Evolutionary conservation across 805 yeast species (phyloP), one percentile per base, ranked within the genome.

Genomic region (Candida endomychidarum): DNA sequence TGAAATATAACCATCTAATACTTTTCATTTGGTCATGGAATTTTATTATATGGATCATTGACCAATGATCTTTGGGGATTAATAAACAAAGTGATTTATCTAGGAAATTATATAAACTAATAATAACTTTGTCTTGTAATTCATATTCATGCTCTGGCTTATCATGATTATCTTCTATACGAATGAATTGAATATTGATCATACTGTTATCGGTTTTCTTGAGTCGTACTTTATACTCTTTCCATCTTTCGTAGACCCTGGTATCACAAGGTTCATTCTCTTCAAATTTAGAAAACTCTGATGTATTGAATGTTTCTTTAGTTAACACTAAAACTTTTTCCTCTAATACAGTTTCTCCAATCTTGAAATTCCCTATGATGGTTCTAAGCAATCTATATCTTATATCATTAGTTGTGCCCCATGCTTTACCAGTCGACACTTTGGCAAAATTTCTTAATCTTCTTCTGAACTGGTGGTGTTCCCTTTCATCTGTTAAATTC

Each of bases 221-320:
- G 1, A 83, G 81, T 2, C 85, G 87, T 2, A 85, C 83, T 19
- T 79, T 64, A 54, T 80, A 86, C 55, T 90, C 96, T 45, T 74
- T 78, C 93, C 96, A 88, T 34, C 88, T 63, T 42, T 86, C 90
- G 8, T 70, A 45, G 1, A 85, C 72, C 38, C 83, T 61, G 0
- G 86, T 69, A 28, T 77, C 78, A 18, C 70, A 66, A 1, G 72
- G 63, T 41, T 77, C 80, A 8, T 60, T 54, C 44, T 81, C 87
- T 10, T 72, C 67, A 43, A 74, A 71, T 3, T 38, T 28, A n/a
- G 34, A 25, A 9, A 38, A 30, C 10, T 34, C 20, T 6, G 24
- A 27, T 2, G 31, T 37, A 23, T 40, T 38, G 3, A 42, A 35
- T 8, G 51, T 45, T 4, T 67, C 58, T 52, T 80, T 81, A 12